Conservation (phyloP, 208 protist species). For the Trichomonas gallinae region DNA sequence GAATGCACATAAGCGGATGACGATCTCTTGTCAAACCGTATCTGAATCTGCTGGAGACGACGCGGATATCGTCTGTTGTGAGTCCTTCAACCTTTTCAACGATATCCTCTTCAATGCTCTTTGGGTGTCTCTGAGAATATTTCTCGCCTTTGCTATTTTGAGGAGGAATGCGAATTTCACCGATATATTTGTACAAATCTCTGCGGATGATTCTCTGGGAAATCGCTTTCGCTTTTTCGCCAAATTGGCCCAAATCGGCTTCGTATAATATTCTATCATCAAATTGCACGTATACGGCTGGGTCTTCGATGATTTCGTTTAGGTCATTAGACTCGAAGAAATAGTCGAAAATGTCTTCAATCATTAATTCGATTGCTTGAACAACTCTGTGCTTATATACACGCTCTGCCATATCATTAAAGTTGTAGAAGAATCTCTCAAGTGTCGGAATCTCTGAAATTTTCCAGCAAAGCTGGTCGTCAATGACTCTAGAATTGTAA, state of each 20-base stretch:
- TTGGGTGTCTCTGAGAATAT: background rate
- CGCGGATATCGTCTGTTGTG: background rate
- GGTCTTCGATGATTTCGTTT: background rate
- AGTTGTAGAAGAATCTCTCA: background rate
- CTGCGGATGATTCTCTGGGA: background rate
- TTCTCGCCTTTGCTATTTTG: background rate
- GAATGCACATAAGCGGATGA: background rate
- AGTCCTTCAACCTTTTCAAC: background rate
- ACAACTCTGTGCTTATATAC: slow-evolving; percentile 16
- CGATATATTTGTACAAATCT: background rate
- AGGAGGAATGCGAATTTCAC: background rate
- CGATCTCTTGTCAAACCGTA: background rate
- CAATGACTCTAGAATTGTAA: background rate
- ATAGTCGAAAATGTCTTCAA: background rate
- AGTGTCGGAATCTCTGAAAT: background rate
- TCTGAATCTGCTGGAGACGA: background rate
- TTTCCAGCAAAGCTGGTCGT: background rate
- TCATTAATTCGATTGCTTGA: background rate
- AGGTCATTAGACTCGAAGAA: background rate
- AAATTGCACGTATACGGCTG: background rate
- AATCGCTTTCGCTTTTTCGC: background rate
- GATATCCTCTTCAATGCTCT: background rate
- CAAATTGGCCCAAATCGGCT: background rate
- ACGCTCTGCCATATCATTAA: background rate
- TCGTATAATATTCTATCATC: background rate